These are phyloP conservation scores for Aspergillus neoniger DNA, from an alignment of 2,329 filamentous ascomycete genomes.

Conservation along the genomic window DNA sequence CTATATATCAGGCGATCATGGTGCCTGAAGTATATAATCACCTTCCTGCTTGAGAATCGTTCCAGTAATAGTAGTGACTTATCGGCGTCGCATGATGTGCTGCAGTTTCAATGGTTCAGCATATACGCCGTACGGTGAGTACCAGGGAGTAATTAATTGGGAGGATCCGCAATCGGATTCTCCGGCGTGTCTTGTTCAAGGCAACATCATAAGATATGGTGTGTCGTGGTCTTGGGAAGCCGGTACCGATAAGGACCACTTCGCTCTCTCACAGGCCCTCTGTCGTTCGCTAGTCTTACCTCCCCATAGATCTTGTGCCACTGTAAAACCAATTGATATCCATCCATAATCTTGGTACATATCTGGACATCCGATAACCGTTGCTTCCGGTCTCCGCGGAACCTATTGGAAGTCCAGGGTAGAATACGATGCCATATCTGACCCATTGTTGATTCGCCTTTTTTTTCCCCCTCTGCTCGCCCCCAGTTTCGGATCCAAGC, in stretches of 20 bases:
- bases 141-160: conserved; percentile 6
- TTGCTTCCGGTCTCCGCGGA: conserved; percentile 3
- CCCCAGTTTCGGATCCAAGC: background rate
- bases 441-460: background rate
- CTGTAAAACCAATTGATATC: background rate
- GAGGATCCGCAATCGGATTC: conserved; percentile 15
- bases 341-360: background rate
- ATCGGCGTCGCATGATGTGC: conserved; percentile 19
- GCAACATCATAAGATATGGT: background rate
- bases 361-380: background rate
- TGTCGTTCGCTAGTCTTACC: background rate
- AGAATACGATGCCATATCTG: background rate
- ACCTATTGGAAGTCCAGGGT: background rate
- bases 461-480: no score
- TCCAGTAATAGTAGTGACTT: background rate
- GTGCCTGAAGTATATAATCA: conserved; percentile 9
- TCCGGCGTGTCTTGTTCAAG: background rate
- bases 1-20: conserved; percentile 7
- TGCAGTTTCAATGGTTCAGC: background rate
- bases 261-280: background rate
- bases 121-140: background rate
- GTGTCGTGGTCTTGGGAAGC: background rate
- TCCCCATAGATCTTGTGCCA: background rate
- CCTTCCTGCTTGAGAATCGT: conserved; percentile 13
- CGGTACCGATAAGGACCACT: background rate